Conservation (phyloP, 78 protist species). For the Dictyostelium brefeldianum region DNA sequence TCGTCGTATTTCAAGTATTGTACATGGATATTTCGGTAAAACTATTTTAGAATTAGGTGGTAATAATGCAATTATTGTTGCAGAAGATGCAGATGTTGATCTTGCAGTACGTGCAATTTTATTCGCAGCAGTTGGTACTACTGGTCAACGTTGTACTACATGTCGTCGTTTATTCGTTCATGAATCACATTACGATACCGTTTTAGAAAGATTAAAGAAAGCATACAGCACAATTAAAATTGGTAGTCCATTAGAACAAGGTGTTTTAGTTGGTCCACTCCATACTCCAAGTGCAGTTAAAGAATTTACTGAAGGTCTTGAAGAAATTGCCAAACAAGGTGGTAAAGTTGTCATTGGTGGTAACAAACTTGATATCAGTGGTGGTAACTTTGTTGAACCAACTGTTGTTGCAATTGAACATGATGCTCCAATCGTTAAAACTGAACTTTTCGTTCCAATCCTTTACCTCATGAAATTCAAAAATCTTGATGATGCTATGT, state of each 20-base stretch:
- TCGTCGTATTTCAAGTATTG: constrained; percentile 70
- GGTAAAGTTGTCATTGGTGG: constrained; percentile 93
- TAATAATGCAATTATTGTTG: constrained; percentile 94
- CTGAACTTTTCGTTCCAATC: constrained; percentile 89
- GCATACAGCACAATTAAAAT: constrained; percentile 87
- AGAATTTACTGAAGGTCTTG: constrained; percentile 86
- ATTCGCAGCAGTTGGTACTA: constrained; percentile 95
- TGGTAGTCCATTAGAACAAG: constrained; percentile 88
- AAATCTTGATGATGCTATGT: constrained; percentile 91
- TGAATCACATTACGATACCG: constrained; percentile 87
- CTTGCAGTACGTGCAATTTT: constrained; percentile 85
- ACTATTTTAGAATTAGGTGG: constrained; percentile 95
- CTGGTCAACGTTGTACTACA: constrained; percentile 97
- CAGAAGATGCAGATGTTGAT: constrained; percentile 92
- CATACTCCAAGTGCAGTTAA: constrained; percentile 90
- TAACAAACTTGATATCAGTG: constrained; percentile 56
- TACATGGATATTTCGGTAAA: constrained; percentile 89
- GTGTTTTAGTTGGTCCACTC: constrained; percentile 92
- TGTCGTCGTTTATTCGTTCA: constrained; percentile 90
- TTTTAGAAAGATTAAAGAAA: constrained; percentile 81
- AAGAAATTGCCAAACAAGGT: constrained; percentile 88
- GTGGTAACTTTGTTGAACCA: constrained; percentile 94
- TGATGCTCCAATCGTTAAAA: constrained; percentile 83
- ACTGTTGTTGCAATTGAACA: constrained; percentile 86
- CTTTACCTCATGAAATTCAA: constrained; percentile 87